Evolutionary conservation across 768 basidiomycete species (phyloP).

Genomic region (Podaxis carcinomalis): DNA sequence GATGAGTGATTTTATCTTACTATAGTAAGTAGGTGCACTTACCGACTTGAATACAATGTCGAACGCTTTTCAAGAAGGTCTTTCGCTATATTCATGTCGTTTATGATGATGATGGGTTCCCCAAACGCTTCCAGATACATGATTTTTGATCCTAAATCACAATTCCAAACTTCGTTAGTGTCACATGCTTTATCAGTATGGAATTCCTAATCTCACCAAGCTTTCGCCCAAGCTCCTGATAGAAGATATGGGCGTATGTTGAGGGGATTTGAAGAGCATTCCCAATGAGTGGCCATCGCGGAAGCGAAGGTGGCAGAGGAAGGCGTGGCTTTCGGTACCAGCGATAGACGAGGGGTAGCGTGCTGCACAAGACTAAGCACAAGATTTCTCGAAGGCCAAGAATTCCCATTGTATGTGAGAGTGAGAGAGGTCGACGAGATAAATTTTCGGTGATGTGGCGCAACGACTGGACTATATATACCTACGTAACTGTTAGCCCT

Average conservation of each 20-base stretch:
- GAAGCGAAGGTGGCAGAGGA: background rate
- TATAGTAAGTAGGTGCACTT: background rate
- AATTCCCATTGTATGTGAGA: background rate
- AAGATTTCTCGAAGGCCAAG: background rate
- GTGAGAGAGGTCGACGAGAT: no score
- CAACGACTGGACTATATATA: no score
- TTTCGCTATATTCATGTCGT: constrained; percentile 8
- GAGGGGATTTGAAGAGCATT: background rate
- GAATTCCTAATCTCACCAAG: constrained; percentile 1
- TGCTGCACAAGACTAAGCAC: background rate
- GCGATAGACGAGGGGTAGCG: background rate
- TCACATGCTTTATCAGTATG: background rate
- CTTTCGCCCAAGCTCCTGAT: background rate
- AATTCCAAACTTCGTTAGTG: background rate
- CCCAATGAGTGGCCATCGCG: constrained; percentile 1
- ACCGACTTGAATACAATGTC: constrained; percentile 9
- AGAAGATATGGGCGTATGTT: background rate
- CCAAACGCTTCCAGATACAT: constrained; percentile 13
- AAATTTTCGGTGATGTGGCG: no score
- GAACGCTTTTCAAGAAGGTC: constrained; percentile 14
- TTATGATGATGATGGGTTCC: constrained; percentile 12
- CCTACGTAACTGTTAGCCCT: no score
- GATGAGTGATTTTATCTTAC: background rate
- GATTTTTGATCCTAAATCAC: background rate
- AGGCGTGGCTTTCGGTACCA: background rate